Base-by-base conservation (phyloP, 495 filamentous ascomycete genomes). In the Acidomyces sp. region DNA sequence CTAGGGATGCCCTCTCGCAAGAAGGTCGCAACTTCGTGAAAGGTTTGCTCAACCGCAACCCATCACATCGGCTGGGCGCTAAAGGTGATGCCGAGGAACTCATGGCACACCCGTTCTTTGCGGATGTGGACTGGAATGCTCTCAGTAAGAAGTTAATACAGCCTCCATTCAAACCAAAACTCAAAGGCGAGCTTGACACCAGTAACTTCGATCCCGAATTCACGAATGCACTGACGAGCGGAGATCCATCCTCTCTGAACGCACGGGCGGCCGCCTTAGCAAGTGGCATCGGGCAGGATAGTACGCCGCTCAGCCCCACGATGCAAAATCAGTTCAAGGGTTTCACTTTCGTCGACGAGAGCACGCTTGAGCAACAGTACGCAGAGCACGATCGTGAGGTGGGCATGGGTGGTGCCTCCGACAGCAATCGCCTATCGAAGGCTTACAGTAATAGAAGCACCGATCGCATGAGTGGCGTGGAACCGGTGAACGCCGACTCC, bases 201-300 rank as follows among this genome's bases (percentile, higher is more conserved):
- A 93, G 86, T 15, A 96, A 97, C 60, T 97, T 97, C 51, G 90
- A 97, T 53, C 90, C 90, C 0, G 92, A 96, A 57, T 97, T 97
- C 59, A 97, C 90, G 31, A 96, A 87, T 48, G 90, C 90, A 6
- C 67, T 96, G 24, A 80, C 85, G 52, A 75, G 71, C 23, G 55
- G 34, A 15, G 28, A 34, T 12, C 76, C 79, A n/a, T 71, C 77
- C 0, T 90, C 83, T 0, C 69, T 97, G 46, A 96, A 95, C 56
- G 80, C 88, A 50, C 77, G 86, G 27, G 90, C 90, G 1, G 74
- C 75, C 11, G 81, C 80, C 10, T 51, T 80, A 17, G 77, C 85
- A 13, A 74, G 85, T 39, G 79, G 82, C 19, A 67, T 76, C 24
- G 82, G 85, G 52, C 74, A 82, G 19, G 82, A 82, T 5, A 87